Evolutionary conservation across 805 yeast genomes (phyloP), one percentile per base, ranked within the genome.

Genomic region (Metschnikowia lachancei): DNA sequence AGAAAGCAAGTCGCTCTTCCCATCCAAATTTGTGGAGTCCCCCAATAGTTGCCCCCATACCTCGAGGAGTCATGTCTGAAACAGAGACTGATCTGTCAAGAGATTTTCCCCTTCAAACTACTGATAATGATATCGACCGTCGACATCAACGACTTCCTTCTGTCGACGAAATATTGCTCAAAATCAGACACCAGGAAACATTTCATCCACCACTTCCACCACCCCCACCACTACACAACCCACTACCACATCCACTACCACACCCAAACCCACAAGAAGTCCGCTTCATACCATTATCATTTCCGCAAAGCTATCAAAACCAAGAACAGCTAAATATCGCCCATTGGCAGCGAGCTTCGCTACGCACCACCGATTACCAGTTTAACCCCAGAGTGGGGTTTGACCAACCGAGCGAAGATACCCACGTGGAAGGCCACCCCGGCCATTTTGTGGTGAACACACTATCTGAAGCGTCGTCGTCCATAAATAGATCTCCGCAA

Each of bases 11-110:
- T 36, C 38, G 45, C 28, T 46, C 50, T 13, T 39, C 45, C 38
- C 45, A 43, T 24, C 50, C 53, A 11, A 31, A 34, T 24, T 38
- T 46, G 38, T 50, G 50, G 50, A 38, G 36, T 24, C 53, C 53
- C 4, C 50, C 53, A 10, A 18, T 50, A n/a, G 46, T 40, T 12
- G 35, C 45, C 12, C 48, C 48, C n/a, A 39, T 35, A 30, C 28
- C 33, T 19, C 35, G 37, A 14, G 39, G 43, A 8, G 37, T 43
- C 16, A 17, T 45, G 36, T 45, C 48, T 13, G 48, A 45, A 33
- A 16, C 40, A 8, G 44, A 39, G 14, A n/a, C 33, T 12, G 41
- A 38, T 5, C 40, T 39, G 37, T 24, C 41, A 19, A 31, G 41
- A 43, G 37, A 32, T 3, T 16, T 32, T 2, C 33, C 37, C 2